Base-by-base conservation (phyloP, 2,329 filamentous ascomycete species). In the Alternaria alternata region DNA sequence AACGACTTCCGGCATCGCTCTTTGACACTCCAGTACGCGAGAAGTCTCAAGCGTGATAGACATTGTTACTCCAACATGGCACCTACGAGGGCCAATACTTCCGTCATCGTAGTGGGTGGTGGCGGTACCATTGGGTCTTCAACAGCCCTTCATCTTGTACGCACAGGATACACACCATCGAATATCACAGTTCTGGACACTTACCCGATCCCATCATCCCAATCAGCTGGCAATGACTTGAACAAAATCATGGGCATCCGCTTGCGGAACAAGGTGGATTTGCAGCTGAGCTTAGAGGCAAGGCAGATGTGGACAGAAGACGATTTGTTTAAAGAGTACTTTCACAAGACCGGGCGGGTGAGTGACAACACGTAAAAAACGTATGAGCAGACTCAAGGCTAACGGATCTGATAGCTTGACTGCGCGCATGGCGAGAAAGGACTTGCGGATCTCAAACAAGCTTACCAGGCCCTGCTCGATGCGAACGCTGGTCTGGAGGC, bases 91-190 rank as follows among this genome's bases (percentile, higher is more conserved):
- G 56, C 55, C n/a, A 66, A 59, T 24, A 68, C 65, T 1, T 74
- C 64, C 9, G 63, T 75, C 22, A 72, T 85, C 44, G 73, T 83
- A 18, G 76, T 84, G 28, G 79, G 83, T n/a, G 84, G 84, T 30
- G 83, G 81, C 22, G 84, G 84, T 9, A 84, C 83, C 0, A 85
- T 84, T 74, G 84, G 84, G 12, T 80, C 80, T 34, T 83, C 81
- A 4, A 84, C 83, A n/a, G 83, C 84, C n/a, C 75, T 84, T 20
- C 80, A 85, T 64, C 77, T 86, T 6, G 80, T 83, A 26, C 79
- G 82, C 30, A 76, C 80, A 51, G 83, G 83, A 41, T 85, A 84
- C 66, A 78, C 76, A 39, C 71, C 73, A 4, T 73, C 78, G 0
- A 79, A 82, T 61, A 77, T 86, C 57, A 83, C 78, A 4, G 79